A percentile compares a stretch with the other conserved stretches of the same genome.
Evolutionary conservation across 1,139 yeast species (phyloP).

Genomic region (Yamadazyma sp.): DNA sequence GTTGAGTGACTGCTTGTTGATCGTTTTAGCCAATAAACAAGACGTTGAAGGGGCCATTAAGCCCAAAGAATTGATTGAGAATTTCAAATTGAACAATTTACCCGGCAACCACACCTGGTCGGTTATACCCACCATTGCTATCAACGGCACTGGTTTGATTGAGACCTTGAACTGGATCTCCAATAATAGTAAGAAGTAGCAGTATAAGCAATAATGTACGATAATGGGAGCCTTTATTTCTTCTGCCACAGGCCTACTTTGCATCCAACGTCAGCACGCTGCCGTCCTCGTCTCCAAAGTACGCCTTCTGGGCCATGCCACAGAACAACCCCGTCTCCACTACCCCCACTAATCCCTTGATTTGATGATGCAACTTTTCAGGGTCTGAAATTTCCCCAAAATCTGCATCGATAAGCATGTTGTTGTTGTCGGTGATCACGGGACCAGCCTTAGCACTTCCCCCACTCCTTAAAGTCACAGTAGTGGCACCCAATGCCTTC

Average conservation of each 20-base stretch:
- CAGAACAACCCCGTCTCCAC: slow-evolving; percentile 95
- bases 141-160: slow-evolving; percentile 72
- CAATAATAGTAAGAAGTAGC: slow-evolving; percentile 47
- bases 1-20: slow-evolving; percentile 72
- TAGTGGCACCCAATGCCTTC: slow-evolving; percentile 61
- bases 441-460: slow-evolving; percentile 96
- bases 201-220: neutral
- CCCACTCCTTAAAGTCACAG: slow-evolving; percentile 76
- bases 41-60: slow-evolving; percentile 65
- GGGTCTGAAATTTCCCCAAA: slow-evolving; percentile 78
- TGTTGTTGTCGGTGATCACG: slow-evolving; percentile 94
- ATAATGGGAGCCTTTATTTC: neutral
- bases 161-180: slow-evolving; percentile 78
- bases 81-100: slow-evolving; percentile 53
- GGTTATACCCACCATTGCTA: slow-evolving; percentile 73
- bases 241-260: neutral
- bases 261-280: slow-evolving; percentile 34
- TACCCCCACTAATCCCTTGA: slow-evolving; percentile 85
- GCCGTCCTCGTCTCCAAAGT: slow-evolving; percentile 85
- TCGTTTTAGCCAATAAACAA: slow-evolving; percentile 90
- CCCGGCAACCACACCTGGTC: slow-evolving; percentile 67
- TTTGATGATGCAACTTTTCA: slow-evolving; percentile 53
- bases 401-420: slow-evolving; percentile 89
- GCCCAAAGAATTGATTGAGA: slow-evolving; percentile 65
- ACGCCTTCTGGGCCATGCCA: slow-evolving; percentile 69